These are phyloP conservation scores for Ricinus communis DNA, from an alignment of 345 rosid species.

Conservation along the genomic window DNA sequence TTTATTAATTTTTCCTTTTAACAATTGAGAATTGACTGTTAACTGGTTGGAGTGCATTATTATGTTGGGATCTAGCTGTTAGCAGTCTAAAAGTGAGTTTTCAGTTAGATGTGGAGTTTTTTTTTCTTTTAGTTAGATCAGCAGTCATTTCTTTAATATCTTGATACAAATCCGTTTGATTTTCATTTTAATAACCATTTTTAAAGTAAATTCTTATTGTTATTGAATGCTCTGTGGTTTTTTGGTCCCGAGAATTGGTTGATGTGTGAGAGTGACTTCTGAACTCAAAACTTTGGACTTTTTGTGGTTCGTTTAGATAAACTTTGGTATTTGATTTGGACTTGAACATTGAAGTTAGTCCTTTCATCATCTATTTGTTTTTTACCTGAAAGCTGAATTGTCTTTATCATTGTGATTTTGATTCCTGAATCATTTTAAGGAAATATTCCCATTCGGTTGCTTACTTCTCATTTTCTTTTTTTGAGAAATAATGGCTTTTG, in stretches of 20 bases:
- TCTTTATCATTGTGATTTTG: constrained; percentile 4
- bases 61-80: constrained; percentile 18
- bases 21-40: neutral
- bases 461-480: neutral
- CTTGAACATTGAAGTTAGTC: neutral
- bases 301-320: neutral
- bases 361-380: neutral
- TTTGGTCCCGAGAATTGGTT: neutral
- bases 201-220: neutral
- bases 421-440: neutral
- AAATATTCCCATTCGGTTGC: neutral
- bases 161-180: neutral
- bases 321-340: constrained; percentile 7
- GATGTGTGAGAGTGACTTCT: neutral
- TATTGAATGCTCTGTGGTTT: neutral
- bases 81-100: constrained; percentile 4
- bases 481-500: too few relatives aligned
- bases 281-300: neutral
- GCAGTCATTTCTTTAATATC: neutral
- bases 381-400: neutral
- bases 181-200: neutral
- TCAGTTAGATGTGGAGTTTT: neutral
- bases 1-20: constrained; percentile 7
- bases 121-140: constrained; percentile 1
- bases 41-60: constrained; percentile 8